These are phyloP conservation scores for Phytophthora pinifolia DNA, from an alignment of 352 stramenopile species.

Conservation along the genomic window DNA sequence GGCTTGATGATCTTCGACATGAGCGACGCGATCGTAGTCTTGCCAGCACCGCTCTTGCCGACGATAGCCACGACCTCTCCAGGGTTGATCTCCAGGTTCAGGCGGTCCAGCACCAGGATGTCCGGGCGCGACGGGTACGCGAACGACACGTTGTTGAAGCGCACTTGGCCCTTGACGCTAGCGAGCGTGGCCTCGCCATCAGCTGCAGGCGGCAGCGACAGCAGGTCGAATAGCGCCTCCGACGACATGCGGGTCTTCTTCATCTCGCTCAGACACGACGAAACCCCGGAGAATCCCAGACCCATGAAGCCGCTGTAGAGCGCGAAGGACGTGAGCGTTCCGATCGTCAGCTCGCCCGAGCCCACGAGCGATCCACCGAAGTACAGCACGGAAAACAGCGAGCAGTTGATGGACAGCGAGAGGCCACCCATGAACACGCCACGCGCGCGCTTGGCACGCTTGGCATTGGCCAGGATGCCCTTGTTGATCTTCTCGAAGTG, in stretches of 20 bases:
- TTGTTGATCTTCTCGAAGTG: slow-evolving; percentile 73
- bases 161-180: slow-evolving; percentile 59
- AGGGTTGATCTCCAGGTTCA: slow-evolving; percentile 72
- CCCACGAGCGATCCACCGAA: slow-evolving; percentile 88
- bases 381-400: slow-evolving; percentile 90
- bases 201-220: slow-evolving; percentile 44
- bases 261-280: slow-evolving; percentile 81
- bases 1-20: slow-evolving; percentile 79
- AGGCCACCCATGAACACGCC: slow-evolving; percentile 91
- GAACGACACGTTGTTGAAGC: slow-evolving; percentile 84
- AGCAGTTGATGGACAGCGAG: slow-evolving; percentile 88
- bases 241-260: slow-evolving; percentile 76
- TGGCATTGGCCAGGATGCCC: slow-evolving; percentile 64
- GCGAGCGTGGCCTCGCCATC: slow-evolving; percentile 48
- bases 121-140: slow-evolving; percentile 81
- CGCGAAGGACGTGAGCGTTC: slow-evolving; percentile 89
- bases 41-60: slow-evolving; percentile 83
- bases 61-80: slow-evolving; percentile 87
- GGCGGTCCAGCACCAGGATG: slow-evolving; percentile 55
- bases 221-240: slow-evolving; percentile 65
- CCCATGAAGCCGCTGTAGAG: slow-evolving; percentile 92
- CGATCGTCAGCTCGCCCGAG: slow-evolving; percentile 86
- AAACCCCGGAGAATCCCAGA: slow-evolving; percentile 87
- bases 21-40: slow-evolving; percentile 80
- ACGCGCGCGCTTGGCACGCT: slow-evolving; percentile 72